These are phyloP conservation scores for Coemansia guatemalensis DNA, from an alignment of 192 early-diverging fungal genomes.

Conservation along the genomic window DNA sequence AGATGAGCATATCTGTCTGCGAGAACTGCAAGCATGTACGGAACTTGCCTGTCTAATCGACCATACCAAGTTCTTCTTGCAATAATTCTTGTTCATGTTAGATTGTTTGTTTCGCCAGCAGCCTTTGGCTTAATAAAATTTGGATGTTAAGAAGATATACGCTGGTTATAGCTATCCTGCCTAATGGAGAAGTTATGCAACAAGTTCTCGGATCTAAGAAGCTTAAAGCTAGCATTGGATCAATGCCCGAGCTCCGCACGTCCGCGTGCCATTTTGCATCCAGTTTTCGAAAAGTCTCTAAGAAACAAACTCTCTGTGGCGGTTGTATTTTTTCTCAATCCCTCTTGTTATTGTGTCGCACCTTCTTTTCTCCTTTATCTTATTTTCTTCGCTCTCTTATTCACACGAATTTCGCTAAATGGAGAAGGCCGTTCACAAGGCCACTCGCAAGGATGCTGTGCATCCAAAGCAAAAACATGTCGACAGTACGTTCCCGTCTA, in stretches of 20 bases:
- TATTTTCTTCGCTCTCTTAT: constrained; percentile 3
- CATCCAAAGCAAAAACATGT: constrained; percentile 59
- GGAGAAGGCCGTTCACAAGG: constrained; percentile 58
- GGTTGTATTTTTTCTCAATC: constrained; percentile 3
- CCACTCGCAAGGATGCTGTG: constrained; percentile 54
- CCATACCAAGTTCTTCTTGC: not conserved
- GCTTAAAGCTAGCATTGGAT: not conserved
- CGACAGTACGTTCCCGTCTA: constrained; percentile 39
- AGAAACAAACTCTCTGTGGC: constrained; percentile 4
- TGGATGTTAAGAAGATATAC: not conserved
- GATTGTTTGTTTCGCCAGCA: not conserved
- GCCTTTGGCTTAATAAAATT: not conserved
- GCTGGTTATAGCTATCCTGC: not conserved
- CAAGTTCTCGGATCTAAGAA: not conserved
- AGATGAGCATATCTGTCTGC: constrained; percentile 33
- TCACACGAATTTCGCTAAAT: constrained; percentile 17
- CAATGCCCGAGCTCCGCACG: not conserved
- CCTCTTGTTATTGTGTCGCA: constrained; percentile 4
- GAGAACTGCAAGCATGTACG: constrained; percentile 41
- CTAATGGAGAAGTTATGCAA: not conserved
- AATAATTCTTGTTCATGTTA: not conserved
- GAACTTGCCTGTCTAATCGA: constrained; percentile 23
- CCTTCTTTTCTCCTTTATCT: not conserved
- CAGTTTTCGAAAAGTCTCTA: not conserved
- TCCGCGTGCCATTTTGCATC: not conserved